These are phyloP conservation scores for Escallonia rubra DNA, from an alignment of 129 eudicot genomes.

Conservation along the genomic window DNA sequence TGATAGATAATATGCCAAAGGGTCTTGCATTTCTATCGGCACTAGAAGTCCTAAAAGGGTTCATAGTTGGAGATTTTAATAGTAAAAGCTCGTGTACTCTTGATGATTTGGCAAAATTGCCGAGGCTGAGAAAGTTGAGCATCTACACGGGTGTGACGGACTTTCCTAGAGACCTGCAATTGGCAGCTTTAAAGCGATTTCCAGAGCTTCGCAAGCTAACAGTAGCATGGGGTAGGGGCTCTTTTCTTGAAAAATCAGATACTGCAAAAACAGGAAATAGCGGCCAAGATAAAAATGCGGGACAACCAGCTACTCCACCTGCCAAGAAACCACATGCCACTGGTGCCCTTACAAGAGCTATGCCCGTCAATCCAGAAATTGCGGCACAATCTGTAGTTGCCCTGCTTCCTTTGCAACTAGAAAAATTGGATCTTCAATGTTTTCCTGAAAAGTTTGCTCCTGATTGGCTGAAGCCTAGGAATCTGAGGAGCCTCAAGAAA, in stretches of 20 bases:
- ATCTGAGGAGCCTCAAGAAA: slow-evolving; percentile 27
- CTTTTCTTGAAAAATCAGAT: not conserved
- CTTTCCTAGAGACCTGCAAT: slow-evolving; percentile 11
- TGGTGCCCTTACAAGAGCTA: no score
- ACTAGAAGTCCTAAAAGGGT: slow-evolving; percentile 24
- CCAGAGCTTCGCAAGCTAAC: slow-evolving; percentile 14
- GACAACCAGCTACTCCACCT: no score
- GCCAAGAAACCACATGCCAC: no score
- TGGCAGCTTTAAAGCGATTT: not conserved
- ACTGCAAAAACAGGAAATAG: no score
- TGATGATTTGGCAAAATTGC: slow-evolving; percentile 11
- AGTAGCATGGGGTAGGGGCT: slow-evolving; percentile 17
- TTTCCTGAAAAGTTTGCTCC: slow-evolving; percentile 26
- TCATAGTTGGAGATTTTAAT: slow-evolving; percentile 7
- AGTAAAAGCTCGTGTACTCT: slow-evolving; percentile 10
- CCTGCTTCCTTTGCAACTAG: slow-evolving; percentile 16
- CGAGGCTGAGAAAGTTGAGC: slow-evolving; percentile 13
- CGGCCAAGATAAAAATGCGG: no score
- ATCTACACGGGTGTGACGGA: slow-evolving; percentile 4
- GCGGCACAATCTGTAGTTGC: no score
- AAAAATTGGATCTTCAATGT: slow-evolving; percentile 47
- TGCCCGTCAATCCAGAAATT: no score
- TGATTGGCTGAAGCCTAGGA: slow-evolving; percentile 28
- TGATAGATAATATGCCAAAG: slow-evolving; percentile 19
- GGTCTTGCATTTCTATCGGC: slow-evolving; percentile 5